Evolutionary conservation across 106 monocot species (phyloP).

Genomic region (Chionographis japonica): DNA sequence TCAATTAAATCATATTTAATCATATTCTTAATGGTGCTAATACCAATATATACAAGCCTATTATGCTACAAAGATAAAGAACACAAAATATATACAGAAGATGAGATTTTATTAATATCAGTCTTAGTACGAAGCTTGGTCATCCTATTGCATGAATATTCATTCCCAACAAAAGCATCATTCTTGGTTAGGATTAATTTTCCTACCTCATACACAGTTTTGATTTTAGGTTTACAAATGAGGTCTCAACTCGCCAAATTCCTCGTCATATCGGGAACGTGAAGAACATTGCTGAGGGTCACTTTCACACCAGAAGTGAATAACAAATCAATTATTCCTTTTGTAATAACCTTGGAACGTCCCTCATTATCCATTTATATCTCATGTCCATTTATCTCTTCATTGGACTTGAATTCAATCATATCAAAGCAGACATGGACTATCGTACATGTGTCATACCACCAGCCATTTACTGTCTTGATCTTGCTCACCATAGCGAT

Average conservation of each 20-base stretch:
- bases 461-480: not conserved
- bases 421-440: slow-evolving; percentile 2
- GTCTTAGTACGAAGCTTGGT: no score
- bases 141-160: no score
- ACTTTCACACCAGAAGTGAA: not conserved
- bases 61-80: no score
- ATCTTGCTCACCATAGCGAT: not conserved
- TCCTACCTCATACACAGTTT: not conserved
- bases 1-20: no score
- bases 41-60: no score
- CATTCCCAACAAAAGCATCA: no score
- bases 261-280: not conserved
- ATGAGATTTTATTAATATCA: no score
- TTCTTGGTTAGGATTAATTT: no score
- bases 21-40: no score
- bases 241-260: not conserved
- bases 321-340: not conserved
- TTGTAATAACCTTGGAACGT: not conserved
- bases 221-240: not conserved
- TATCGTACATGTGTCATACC: not conserved
- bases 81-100: no score
- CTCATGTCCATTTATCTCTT: not conserved
- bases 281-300: not conserved
- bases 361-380: not conserved
- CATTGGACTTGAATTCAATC: not conserved